A percentile compares a stretch with the other conserved stretches of the same genome.
These are phyloP conservation scores for Penicillium crystallinum DNA, from an alignment of 495 filamentous ascomycete genomes.

Conservation along the genomic window DNA sequence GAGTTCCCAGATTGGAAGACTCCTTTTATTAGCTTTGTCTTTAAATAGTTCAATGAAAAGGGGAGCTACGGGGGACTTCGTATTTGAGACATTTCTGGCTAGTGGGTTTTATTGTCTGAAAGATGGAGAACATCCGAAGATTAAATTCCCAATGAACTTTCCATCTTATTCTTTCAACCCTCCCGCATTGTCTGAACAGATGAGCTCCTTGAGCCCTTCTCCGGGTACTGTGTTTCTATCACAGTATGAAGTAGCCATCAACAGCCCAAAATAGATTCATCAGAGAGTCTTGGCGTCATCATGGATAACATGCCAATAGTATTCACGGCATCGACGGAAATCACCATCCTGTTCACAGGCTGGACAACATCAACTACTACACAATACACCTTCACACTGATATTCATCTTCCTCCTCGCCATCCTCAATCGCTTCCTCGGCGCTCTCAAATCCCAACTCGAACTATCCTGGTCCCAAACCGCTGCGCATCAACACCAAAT, in stretches of 20 bases:
- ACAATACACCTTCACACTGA: slow-evolving; percentile 12
- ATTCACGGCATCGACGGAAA: slow-evolving; percentile 5
- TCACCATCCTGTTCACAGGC: slow-evolving; percentile 21
- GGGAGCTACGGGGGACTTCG: not conserved
- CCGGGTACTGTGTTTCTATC: not conserved
- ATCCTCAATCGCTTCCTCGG: slow-evolving; percentile 21
- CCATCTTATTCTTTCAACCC: too few species aligned
- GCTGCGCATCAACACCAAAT: too few species aligned
- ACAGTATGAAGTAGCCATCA: not conserved
- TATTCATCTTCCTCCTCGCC: slow-evolving; percentile 14
- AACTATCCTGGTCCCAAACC: not conserved
- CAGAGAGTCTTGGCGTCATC: not conserved
- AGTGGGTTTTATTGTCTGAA: not conserved
- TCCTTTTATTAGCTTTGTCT: not conserved
- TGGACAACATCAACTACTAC: slow-evolving; percentile 15
- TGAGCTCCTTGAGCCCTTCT: too few species aligned
- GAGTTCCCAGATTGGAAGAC: not conserved
- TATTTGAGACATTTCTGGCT: not conserved
- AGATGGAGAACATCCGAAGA: too few species aligned
- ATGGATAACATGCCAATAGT: slow-evolving; percentile 10
- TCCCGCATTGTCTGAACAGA: too few species aligned
- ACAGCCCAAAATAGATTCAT: not conserved
- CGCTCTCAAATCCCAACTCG: slow-evolving; percentile 14
- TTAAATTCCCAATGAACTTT: too few species aligned
- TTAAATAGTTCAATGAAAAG: not conserved